Conservation (phyloP, 169 alveolate species). For the Cystoisospora suis region DNA sequence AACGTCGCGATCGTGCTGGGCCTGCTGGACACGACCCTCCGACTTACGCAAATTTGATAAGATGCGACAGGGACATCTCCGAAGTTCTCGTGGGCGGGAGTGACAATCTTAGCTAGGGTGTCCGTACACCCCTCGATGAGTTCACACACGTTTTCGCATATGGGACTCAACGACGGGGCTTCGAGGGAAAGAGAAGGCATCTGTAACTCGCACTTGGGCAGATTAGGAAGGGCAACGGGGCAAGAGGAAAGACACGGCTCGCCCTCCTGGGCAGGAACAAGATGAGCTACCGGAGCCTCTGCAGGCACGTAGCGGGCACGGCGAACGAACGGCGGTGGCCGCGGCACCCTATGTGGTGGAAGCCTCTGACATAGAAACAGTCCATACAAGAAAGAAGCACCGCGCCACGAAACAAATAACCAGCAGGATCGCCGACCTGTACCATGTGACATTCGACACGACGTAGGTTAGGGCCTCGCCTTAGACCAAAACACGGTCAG, state of each 20-base stretch:
- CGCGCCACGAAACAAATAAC: too few species aligned
- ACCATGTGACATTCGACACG: too few species aligned
- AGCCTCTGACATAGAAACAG: neutral
- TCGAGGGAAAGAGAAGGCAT: neutral
- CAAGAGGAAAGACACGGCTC: neutral
- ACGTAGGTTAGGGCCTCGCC: too few species aligned
- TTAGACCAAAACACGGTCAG: too few species aligned
- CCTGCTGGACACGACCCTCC: too few species aligned
- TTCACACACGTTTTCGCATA: neutral
- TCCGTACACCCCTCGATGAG: neutral
- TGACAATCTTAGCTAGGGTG: conserved; percentile 3
- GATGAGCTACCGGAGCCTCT: conserved; percentile 23
- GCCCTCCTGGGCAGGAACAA: neutral
- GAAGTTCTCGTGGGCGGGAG: conserved; percentile 24
- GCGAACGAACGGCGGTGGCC: conserved; percentile 24
- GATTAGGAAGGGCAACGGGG: neutral
- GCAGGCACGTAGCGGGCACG: conserved; percentile 31
- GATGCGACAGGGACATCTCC: neutral
- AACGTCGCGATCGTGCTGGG: too few species aligned
- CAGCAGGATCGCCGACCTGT: too few species aligned
- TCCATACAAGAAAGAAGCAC: too few species aligned
- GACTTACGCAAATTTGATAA: conserved; percentile 14
- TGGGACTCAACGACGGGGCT: neutral
- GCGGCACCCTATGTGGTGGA: conserved; percentile 20
- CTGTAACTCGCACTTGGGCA: conserved; percentile 10